Base-by-base conservation (phyloP, 1,284 basidiomycete genomes). In the Prillingera fragicola region DNA sequence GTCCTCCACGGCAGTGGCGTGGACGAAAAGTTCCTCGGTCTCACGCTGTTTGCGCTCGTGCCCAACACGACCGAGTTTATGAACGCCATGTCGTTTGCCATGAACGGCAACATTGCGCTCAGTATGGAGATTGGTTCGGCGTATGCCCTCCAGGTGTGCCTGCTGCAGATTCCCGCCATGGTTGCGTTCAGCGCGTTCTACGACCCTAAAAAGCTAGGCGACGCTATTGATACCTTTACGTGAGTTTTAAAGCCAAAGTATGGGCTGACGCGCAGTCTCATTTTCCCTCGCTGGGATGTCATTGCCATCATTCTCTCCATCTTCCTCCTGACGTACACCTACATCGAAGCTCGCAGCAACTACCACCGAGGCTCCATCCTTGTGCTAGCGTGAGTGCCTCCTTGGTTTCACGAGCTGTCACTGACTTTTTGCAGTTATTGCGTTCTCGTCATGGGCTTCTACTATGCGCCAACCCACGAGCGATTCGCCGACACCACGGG, bases 81-180 rank as follows among this genome's bases (percentile, higher is more conserved):
- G 94, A 98, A 98, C 67, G 95, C 95, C 43, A 95, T 98, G 63
- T 94, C 90, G n/a, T 99, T 99, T 63, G 94, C 95, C 14, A 74
- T 99, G 58, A 87, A 95, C 62, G 94, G 87, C 13, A 98, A 98
- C 69, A 98, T 99, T 56, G 90, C 95, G 1, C 74, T 99, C 18
- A 95, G 90, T 71, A 95, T 99, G 90, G 95, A 99, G 73, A 99
- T 99, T 56, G 95, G 95, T 13, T 97, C 92, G 0, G 95, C 95
- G 1, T 99, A 98, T 68, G 95, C 94, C 4, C 77, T 98, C 5
- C 95, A 99, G 73, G 95, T 98, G 15, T 98, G 95, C 69, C 76
- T 98, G 44, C 79, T 99, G 18, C 95, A 99, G 72, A 92, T 98
- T 35, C 95, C 95, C 2, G 90, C 91, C 3, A 97, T 98, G 92